A percentile compares a stretch with the other conserved stretches of the same genome.
These are phyloP conservation scores for Fusarium gaditjirri DNA, from an alignment of 2,329 filamentous ascomycete species.

Conservation along the genomic window DNA sequence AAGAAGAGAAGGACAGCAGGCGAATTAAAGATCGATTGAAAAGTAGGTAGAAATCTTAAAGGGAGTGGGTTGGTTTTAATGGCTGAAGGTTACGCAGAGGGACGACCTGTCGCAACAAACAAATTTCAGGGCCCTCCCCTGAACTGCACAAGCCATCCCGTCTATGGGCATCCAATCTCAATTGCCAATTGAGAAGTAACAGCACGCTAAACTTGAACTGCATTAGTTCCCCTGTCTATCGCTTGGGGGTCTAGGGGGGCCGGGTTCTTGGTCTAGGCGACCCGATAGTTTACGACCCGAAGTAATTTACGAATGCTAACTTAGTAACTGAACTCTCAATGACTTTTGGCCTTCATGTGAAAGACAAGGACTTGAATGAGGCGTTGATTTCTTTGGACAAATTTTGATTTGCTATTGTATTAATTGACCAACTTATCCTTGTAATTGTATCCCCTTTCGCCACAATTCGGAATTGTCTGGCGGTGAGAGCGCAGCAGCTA, in stretches of 20 bases:
- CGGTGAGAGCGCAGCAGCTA: constrained; percentile 34
- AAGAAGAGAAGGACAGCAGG: constrained; percentile 10
- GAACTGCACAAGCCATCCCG: constrained; percentile 39
- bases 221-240: constrained; percentile 28
- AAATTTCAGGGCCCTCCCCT: constrained; percentile 48
- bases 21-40: constrained; percentile 25
- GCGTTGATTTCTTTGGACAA: neutral
- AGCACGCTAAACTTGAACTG: constrained; percentile 33
- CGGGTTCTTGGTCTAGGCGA: constrained; percentile 22
- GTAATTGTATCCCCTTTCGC: constrained; percentile 3
- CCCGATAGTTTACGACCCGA: constrained; percentile 9
- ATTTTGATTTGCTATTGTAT: constrained; percentile 8
- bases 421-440: constrained; percentile 1
- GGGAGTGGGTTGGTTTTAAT: constrained; percentile 42
- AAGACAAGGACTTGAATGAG: constrained; percentile 9
- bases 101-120: constrained; percentile 42
- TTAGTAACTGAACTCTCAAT: constrained; percentile 12
- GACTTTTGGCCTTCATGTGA: constrained; percentile 10
- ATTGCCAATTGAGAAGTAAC: constrained; percentile 38
- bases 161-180: constrained; percentile 43
- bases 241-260: constrained; percentile 29
- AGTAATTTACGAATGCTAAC: neutral
- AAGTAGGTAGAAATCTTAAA: constrained; percentile 24
- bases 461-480: constrained; percentile 11
- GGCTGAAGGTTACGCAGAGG: constrained; percentile 31